Evolutionary conservation across 441 rosid genomes (phyloP).

Genomic region (Populus hybrid): DNA sequence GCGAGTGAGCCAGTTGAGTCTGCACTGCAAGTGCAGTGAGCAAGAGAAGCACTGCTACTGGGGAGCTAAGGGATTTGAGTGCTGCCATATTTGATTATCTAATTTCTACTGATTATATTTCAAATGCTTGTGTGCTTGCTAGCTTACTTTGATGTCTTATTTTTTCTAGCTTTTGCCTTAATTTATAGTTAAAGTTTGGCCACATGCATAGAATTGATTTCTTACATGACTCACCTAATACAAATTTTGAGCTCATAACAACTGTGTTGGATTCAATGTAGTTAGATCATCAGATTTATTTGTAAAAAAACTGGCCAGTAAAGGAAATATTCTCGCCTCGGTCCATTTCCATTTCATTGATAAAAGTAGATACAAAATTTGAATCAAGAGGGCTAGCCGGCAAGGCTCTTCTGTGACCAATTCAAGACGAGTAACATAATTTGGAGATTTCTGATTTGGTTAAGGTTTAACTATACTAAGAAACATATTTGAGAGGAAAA

Average conservation of each 20-base stretch:
- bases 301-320: not conserved
- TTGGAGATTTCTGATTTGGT: not conserved
- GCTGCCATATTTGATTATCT: constrained; percentile 10
- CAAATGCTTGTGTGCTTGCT: not conserved
- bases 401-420: not conserved
- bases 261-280: not conserved
- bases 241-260: not conserved
- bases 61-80: constrained; percentile 3
- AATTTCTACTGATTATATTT: not conserved
- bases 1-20: constrained; percentile 21
- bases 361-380: not conserved
- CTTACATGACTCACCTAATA: constrained; percentile 25
- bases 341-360: not conserved
- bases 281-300: not conserved
- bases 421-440: not conserved
- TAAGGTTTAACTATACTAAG: not conserved
- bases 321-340: not conserved
- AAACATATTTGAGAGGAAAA: not conserved
- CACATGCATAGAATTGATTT: not conserved
- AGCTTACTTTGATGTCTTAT: not conserved
- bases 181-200: constrained; percentile 15
- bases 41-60: constrained; percentile 21
- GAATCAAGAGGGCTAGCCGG: too few species aligned
- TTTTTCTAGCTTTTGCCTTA: not conserved
- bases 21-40: constrained; percentile 17